Evolutionary conservation across 75 land plant genomes (phyloP), one percentile per base, ranked within the genome.

Genomic region (Gnetum montanum): DNA sequence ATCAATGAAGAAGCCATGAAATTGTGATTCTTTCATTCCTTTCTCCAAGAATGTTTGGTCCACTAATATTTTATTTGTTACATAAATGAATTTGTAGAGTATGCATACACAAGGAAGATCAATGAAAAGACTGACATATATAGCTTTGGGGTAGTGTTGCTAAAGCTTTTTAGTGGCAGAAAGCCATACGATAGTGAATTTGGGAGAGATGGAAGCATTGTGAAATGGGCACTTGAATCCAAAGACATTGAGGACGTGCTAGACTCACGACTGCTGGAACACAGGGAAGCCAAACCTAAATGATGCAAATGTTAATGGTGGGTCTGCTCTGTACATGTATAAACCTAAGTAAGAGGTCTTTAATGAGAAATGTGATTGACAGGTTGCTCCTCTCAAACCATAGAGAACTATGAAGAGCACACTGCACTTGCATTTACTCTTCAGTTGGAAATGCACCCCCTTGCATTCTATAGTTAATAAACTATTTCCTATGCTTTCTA

Each of bases 331-430:
- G 91, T 73, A 83, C 91, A 4, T 76, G 74, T 43, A 69, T 81
- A 2, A 73, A 78, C 0, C 91, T 88, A 4, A 75, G 72, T 30
- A 75, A 79, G 63, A 72, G 91, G 36, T 88, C 91, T 0, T 50
- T 88, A 25, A 86, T 86, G 91, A 61, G 88, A 51, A 64, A 79
- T 34, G 88, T 83, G 22, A 88, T 86, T 34, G 74, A 82, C 59
- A 57, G 83, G 77, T 54, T 86, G 66, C 75, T 54, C 20, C n/a
- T n/a, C n/a, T n/a, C n/a, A n/a, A n/a, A n/a, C n/a, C n/a, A n/a
- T n/a, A n/a, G n/a, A n/a, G n/a, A n/a, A n/a, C n/a, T n/a, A n/a
- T n/a, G n/a, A n/a, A n/a, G n/a, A n/a, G n/a, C n/a, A n/a, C n/a
- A n/a, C n/a, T n/a, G n/a, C n/a, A n/a, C n/a, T n/a, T n/a, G n/a